Evolutionary conservation across 305 asterid genomes (phyloP), one percentile per base, ranked within the genome.

Genomic region (Fraxinus latifolia): DNA sequence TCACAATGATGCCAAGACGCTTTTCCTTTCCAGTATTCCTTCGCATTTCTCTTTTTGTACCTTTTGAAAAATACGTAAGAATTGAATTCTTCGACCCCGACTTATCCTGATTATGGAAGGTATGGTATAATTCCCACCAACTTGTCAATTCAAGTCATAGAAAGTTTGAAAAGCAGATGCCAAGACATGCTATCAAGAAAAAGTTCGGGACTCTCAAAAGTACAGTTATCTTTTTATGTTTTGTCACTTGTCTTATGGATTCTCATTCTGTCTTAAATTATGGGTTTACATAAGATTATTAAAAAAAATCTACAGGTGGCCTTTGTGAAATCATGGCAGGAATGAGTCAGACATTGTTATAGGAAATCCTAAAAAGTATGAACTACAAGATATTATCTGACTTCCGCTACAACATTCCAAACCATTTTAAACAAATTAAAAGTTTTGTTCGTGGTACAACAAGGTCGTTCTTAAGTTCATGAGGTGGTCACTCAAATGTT

Each of bases 1-100:
- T 87, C 90, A 84, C 78, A 76, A 82, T 79, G 84, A 88, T 84
- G 88, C 91, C 77, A 27, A 77, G 53, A 82, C 81, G 81, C 89
- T 79, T 82, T 82, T 78, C 53, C 81, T 83, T 86, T 81, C 81
- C 71, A 77, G 4, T 25, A 81, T 81, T 79, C 80, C 55, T 36
- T 27, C 29, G 19, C 27, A 74, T 72, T 14, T 82, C 25, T 23
- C 67, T 37, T 34, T 19, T 70, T 25, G 14, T 42, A 17, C 67
- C 5, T 34, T 14, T 77, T 15, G 65, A 65, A 77, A 70, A 34
- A 80, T 29, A 29, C 39, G 67, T 27, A 33, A 80, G 87, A 83
- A 84, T 39, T 80, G 8, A 71, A 86, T 83, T 76, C 74, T 37
- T 80, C 76, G 70, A 71, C 62, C 68, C 65, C 74, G 76, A 80